Base-by-base conservation (phyloP, 768 basidiomycete genomes). In the Collybia sp. region DNA sequence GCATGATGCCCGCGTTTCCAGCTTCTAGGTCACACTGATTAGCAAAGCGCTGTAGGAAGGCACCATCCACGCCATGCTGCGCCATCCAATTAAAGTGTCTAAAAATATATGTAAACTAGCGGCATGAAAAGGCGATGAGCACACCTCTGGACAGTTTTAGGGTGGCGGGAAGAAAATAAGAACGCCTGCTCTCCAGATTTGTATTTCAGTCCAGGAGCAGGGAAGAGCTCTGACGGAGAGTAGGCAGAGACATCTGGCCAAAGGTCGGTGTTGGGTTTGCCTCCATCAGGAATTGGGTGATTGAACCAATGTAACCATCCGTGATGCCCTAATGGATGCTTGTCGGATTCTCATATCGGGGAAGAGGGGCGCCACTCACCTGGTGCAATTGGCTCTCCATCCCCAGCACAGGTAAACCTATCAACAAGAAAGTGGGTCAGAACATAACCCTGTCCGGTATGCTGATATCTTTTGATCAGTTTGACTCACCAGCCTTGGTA, bases 281-380 rank as follows among this genome's bases (percentile, higher is more conserved):
- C 89, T 12, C 85, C 87, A 19, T 76, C 65, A 1, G 81, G 72
- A 10, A 90, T 69, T 1, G 85, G 85, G n/a, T 68, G 55, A 50
- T 80, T 72, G 59, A 88, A 80, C 89, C 90, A 92, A 56, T 92
- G 89, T 15, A 89, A 69, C 90, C 90, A 92, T 20, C 89, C 89
- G 53, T 89, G 86, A 55, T 90, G 89, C 2, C 79, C 81, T 75
- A 37, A 6, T 31, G 10, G 34, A 39, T 9, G 17, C 31, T 41
- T 17, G 31, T 42, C 17, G 33, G 20, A 11, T 11, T 12, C 17
- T 16, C 40, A 43, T 13, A 42, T 10, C 9, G 33, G 49, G n/a
- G 30, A 43, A 38, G 40, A 9, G 44, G 16, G 39, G 30, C 9
- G 5, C 16, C 3, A 37, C 63, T 45, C 44, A 77, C 82, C 81